Evolutionary conservation across 2,329 filamentous ascomycete species (phyloP).

Genomic region (Cadophora sp.): DNA sequence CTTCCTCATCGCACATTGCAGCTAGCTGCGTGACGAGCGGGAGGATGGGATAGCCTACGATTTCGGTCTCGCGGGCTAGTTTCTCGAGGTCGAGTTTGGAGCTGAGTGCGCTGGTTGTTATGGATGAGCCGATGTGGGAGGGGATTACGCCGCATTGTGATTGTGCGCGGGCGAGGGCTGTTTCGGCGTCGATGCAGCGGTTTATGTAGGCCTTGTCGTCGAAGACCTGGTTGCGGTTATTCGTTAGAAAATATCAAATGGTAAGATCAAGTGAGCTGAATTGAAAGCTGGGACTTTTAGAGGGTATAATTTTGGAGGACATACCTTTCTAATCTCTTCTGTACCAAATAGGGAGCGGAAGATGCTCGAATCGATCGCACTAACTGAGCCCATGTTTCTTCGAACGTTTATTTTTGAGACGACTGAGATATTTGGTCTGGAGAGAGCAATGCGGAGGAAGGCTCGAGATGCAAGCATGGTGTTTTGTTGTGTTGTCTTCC

Average conservation of each 20-base stretch:
- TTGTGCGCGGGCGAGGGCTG: slow-evolving; percentile 58
- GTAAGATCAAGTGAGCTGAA: too few species aligned
- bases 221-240: slow-evolving; percentile 48
- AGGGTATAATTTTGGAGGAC: neutral
- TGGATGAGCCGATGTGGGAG: slow-evolving; percentile 44
- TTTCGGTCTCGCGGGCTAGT: slow-evolving; percentile 53
- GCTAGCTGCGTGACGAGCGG: slow-evolving; percentile 57
- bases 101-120: slow-evolving; percentile 46
- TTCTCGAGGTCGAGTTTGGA: slow-evolving; percentile 52
- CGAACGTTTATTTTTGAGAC: neutral
- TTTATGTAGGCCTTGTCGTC: slow-evolving; percentile 57
- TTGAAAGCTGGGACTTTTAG: too few species aligned
- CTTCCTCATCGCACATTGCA: slow-evolving; percentile 43
- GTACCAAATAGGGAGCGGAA: slow-evolving; percentile 60
- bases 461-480: slow-evolving; percentile 20
- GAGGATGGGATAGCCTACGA: slow-evolving; percentile 61
- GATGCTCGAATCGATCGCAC: slow-evolving; percentile 54
- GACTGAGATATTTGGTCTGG: neutral
- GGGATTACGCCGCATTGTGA: slow-evolving; percentile 56
- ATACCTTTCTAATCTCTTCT: slow-evolving; percentile 54
- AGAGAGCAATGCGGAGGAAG: slow-evolving; percentile 6
- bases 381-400: slow-evolving; percentile 41
- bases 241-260: neutral
- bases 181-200: slow-evolving; percentile 57
- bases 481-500: slow-evolving; percentile 1